phyloP scores from a whole-genome alignment of 2,329 filamentous ascomycete genomes.

The Monilinia laxa region DNA sequence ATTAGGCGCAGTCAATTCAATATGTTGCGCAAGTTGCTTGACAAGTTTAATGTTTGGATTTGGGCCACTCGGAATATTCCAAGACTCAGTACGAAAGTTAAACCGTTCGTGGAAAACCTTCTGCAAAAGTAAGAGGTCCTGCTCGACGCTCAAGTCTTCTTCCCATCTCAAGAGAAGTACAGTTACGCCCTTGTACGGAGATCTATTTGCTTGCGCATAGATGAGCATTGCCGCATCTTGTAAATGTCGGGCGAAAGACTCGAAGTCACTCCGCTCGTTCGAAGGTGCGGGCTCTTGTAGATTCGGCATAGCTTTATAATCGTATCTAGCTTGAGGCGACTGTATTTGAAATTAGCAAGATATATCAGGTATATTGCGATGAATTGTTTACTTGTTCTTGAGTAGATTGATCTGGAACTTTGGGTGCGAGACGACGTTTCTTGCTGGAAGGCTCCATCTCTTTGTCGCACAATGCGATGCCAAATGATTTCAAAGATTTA shows the following conservation, averaged over 20 bases:
- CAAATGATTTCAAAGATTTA: neutral
- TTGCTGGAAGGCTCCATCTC: constrained; percentile 38
- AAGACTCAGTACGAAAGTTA: constrained; percentile 59
- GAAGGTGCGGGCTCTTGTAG: constrained; percentile 38
- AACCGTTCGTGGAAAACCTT: constrained; percentile 59
- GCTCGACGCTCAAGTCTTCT: constrained; percentile 54
- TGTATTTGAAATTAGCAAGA: constrained; percentile 28
- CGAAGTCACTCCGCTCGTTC: constrained; percentile 53
- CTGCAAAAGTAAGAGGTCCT: constrained; percentile 56
- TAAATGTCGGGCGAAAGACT: constrained; percentile 64
- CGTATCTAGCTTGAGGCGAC: constrained; percentile 36
- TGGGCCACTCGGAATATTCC: constrained; percentile 58
- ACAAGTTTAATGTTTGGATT: constrained; percentile 62
- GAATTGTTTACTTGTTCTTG: constrained; percentile 38
- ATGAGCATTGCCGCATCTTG: constrained; percentile 69
- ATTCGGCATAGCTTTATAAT: constrained; percentile 38
- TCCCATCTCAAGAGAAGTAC: constrained; percentile 63
- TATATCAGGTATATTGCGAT: constrained; percentile 14
- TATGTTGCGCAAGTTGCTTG: constrained; percentile 59
- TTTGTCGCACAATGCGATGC: constrained; percentile 20
- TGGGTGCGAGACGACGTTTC: constrained; percentile 42
- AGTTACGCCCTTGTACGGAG: constrained; percentile 57
- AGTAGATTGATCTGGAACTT: constrained; percentile 39
- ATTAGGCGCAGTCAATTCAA: constrained; percentile 57
- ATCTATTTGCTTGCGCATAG: constrained; percentile 59